These are phyloP conservation scores for Tetradesmus lagerheimii DNA, from an alignment of 139 green algal species.

Conservation along the genomic window DNA sequence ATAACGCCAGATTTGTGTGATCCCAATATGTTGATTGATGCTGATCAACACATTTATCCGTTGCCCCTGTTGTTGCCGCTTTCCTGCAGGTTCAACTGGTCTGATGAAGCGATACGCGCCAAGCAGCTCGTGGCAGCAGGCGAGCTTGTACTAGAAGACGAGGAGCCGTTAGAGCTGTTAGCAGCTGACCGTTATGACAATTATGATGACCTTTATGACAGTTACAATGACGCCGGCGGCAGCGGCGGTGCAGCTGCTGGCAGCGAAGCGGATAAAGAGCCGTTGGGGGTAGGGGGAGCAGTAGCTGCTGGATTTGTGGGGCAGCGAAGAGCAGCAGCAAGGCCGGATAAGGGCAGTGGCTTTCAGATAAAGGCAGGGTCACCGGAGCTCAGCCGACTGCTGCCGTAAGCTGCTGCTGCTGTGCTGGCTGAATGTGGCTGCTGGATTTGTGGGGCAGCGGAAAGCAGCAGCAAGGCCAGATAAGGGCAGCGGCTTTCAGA, in stretches of 20 bases:
- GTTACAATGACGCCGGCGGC: neutral
- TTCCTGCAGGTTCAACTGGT: slow-evolving; percentile 64
- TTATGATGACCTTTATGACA: neutral
- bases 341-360: neutral
- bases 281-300: neutral
- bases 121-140: slow-evolving; percentile 65
- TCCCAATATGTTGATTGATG: no score
- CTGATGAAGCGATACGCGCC: slow-evolving; percentile 54
- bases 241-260: neutral
- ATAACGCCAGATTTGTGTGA: neutral
- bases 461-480: neutral
- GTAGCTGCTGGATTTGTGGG: neutral
- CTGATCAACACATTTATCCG: no score
- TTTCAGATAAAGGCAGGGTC: neutral
- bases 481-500: neutral
- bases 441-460: neutral
- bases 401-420: no score
- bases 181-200: neutral
- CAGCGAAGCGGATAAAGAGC: neutral
- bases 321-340: neutral
- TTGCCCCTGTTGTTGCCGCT: neutral
- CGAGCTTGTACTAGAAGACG: slow-evolving; percentile 66
- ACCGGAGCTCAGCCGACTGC: neutral
- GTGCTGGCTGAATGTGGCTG: no score
- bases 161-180: slow-evolving; percentile 43